These are phyloP conservation scores for Botrytis porri DNA, from an alignment of 2,329 filamentous ascomycete genomes.

Conservation along the genomic window DNA sequence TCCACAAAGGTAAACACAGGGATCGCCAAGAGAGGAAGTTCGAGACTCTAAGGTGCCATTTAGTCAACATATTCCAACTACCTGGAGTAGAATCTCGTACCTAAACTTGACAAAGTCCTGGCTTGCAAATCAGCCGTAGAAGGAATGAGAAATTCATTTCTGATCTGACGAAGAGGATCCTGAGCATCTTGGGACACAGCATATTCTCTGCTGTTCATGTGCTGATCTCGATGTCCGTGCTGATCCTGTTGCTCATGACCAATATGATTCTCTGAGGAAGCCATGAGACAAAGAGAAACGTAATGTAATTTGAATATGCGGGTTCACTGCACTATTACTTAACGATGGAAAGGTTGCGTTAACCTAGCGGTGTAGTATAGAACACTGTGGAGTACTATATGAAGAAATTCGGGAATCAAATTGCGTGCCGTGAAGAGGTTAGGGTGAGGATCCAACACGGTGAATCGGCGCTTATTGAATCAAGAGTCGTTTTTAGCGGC, in stretches of 20 bases:
- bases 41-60: constrained; percentile 23
- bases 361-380: constrained; percentile 18
- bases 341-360: background rate
- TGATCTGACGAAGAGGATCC: constrained; percentile 59
- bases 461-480: constrained; percentile 10
- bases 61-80: constrained; percentile 8
- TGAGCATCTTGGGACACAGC: constrained; percentile 51
- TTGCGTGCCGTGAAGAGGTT: constrained; percentile 20
- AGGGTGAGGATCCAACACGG: constrained; percentile 14
- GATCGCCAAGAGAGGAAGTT: constrained; percentile 28
- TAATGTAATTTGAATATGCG: constrained; percentile 27
- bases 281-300: constrained; percentile 29
- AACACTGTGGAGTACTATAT: constrained; percentile 3
- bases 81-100: constrained; percentile 14
- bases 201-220: constrained; percentile 35
- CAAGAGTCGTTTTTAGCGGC: constrained; percentile 20
- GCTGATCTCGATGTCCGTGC: constrained; percentile 17
- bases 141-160: constrained; percentile 74
- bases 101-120: constrained; percentile 32
- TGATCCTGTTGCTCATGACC: constrained; percentile 20
- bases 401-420: constrained; percentile 9
- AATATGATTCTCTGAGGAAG: constrained; percentile 20
- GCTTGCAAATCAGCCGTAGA: constrained; percentile 68
- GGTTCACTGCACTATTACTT: constrained; percentile 17
- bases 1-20: constrained; percentile 67